Percentiles rank a stretch among this genome's conserved stretches.
phyloP scores from a whole-genome alignment of 148 eudicot genomes.

The Pouteria glomerata region DNA sequence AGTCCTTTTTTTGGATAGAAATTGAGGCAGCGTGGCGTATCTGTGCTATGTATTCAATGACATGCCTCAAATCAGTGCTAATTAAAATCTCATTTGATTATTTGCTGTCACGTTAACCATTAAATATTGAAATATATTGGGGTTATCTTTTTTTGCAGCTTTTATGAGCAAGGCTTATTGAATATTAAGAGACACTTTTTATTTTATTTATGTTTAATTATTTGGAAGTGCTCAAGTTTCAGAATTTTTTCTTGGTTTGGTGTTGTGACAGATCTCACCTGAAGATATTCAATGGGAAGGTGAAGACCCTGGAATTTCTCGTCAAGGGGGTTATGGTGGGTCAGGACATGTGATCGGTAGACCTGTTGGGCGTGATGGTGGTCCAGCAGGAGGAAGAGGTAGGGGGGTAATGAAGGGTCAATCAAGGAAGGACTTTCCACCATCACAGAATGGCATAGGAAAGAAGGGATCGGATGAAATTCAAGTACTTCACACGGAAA shows the following conservation, averaged over 20 bases:
- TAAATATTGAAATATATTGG: background rate
- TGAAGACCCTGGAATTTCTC: slow-evolving; percentile 57
- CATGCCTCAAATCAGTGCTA: slow-evolving; percentile 5
- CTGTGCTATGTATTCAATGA: background rate
- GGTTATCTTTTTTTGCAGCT: background rate
- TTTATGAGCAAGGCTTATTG: background rate
- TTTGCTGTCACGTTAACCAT: background rate
- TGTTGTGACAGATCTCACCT: slow-evolving; percentile 49
- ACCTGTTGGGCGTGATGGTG: slow-evolving; percentile 36
- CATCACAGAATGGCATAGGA: slow-evolving; percentile 57
- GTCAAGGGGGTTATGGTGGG: slow-evolving; percentile 41
- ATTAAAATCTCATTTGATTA: background rate
- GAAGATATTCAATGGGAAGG: slow-evolving; percentile 69
- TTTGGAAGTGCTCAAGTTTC: background rate
- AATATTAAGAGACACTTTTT: background rate
- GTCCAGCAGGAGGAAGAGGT: slow-evolving; percentile 47
- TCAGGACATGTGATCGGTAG: slow-evolving; percentile 38
- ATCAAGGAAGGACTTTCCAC: slow-evolving; percentile 40
- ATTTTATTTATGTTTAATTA: background rate
- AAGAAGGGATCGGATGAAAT: slow-evolving; percentile 50
- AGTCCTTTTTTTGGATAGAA: background rate
- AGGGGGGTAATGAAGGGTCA: slow-evolving; percentile 47
- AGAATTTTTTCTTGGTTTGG: background rate
- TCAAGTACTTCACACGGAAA: slow-evolving; percentile 53
- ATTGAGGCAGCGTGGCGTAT: background rate